Base-by-base conservation (phyloP, 2,329 filamentous ascomycete genomes). In the Neodidymelliopsis sp. region DNA sequence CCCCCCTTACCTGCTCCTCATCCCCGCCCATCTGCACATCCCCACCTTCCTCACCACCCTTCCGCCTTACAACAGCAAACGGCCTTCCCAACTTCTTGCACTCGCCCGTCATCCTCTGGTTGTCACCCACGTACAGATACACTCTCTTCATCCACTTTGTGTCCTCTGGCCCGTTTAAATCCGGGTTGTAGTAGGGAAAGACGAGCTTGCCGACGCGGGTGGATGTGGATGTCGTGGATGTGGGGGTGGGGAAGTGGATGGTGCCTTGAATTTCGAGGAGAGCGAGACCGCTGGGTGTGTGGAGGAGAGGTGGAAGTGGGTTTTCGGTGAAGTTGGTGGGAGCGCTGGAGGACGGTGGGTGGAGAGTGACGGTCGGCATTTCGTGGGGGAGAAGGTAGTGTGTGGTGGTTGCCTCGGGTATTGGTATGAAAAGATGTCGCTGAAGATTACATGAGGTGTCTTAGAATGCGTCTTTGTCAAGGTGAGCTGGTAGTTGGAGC, bases 211-310 rank as follows among this genome's bases (percentile, higher is more conserved):
- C 91, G 56, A 96, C 79, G 19, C 79, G 74, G 1, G 84, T 83
- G 7, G 65, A 53, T 15, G 59, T 22, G 2, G 68, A 53, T 13
- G 70, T 66, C 25, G 74, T 53, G 4, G 66, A 37, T 57, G 40
- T 2, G 15, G 44, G 44, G 9, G 44, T 4, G 6, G 90, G 86
- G 1, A 91, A 79, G 72, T 95, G 93, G 75, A 99, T 87, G 11
- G 85, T 90, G 53, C 92, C 94, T 78, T 99, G 94, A 11, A 99
- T 84, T 75, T 97, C 94, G 48, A 99, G 79, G 34, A 99, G 80
- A 13, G 93, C 93, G 29, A 97, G 83, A 39, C 94, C 94, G 0
- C 89, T 86, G 0, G 94, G 94, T 1, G 93, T 97, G 62, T 92
- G 89, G 12, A 97, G 83, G 54, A 96, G 80, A n/a, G 82, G 73